phyloP scores from a whole-genome alignment of 1,284 basidiomycete species.

The Cryptococcus deneoformans region DNA sequence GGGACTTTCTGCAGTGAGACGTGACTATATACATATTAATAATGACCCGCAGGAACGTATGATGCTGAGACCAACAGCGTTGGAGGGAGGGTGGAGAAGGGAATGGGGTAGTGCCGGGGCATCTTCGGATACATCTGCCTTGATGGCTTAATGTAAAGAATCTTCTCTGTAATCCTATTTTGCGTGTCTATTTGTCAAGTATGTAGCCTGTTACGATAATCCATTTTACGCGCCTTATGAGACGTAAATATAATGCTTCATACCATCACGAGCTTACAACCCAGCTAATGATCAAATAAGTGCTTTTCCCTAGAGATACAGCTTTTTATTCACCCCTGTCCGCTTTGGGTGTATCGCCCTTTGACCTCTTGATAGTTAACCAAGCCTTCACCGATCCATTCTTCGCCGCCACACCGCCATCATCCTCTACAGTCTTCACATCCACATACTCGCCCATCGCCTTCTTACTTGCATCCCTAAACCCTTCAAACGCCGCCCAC shows the following conservation, averaged over 20 bases:
- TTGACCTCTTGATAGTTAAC: conserved; percentile 24
- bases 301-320: too few relatives aligned
- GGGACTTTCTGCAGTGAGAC: too few relatives aligned
- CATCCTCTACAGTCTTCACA: conserved; percentile 40
- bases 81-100: conserved; percentile 37
- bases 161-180: not conserved
- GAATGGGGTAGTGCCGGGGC: conserved; percentile 25
- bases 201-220: too few relatives aligned
- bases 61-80: conserved; percentile 25
- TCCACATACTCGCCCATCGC: conserved; percentile 47
- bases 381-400: conserved; percentile 49
- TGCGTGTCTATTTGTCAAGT: too few relatives aligned
- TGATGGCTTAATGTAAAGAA: not conserved
- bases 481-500: conserved; percentile 64
- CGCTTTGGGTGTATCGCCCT: not conserved
- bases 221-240: too few relatives aligned
- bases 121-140: conserved; percentile 29
- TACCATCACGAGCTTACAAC: not conserved
- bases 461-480: conserved; percentile 51
- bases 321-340: not conserved
- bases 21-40: too few relatives aligned
- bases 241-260: not conserved
- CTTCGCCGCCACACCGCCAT: conserved; percentile 49
- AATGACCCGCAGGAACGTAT: conserved; percentile 10
- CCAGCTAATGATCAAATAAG: too few relatives aligned